Evolutionary conservation across 2,329 filamentous ascomycete species (phyloP), one percentile per base, ranked within the genome.

Genomic region (Fusarium lyarnte): DNA sequence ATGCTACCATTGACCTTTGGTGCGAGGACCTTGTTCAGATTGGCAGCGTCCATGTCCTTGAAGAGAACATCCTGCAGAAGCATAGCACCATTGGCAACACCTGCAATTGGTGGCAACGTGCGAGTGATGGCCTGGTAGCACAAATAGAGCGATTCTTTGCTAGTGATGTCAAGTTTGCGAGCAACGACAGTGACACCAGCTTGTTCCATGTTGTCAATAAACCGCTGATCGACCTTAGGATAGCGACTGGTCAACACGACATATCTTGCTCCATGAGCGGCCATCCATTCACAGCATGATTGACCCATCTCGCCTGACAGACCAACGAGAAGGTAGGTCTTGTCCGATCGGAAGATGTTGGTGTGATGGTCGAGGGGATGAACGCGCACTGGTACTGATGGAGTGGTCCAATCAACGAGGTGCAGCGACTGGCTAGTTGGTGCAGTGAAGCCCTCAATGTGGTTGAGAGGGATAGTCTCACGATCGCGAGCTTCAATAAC

Each of bases 71-170:
- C 84, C 5, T 75, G 62, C 0, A 87, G 77, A 6, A 87, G 80
- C 82, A 86, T 83, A 11, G 85, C 84, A 2, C 79, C 85, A 41
- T 86, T 79, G 2, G 78, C 79, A 2, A 86, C 82, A 21, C 85
- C 85, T 1, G 71, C 79, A 33, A 87, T 80, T 0, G 79, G 78
- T 0, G 81, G 81, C 63, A 79, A 72, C 2, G 70, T 74, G 13
- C 29, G 38, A 5, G n/a, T 49, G 10, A 82, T 76, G 1, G 59
- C 41, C 3, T 38, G 13, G 12, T 63, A 43, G 17, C 47, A 36
- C 4, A 47, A 1, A 8, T 66, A 31, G 9, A 64, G 45, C 7
- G 46, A 66, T 5, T 45, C 27, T 2, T 59, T 52, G n/a, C 47
- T 42, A 0, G 65, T 66, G 6, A 51, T 38, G 31, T 55, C 63